A percentile compares a stretch with the other conserved stretches of the same genome.
phyloP scores from a whole-genome alignment of 2,329 filamentous ascomycete species.

The Paramyrothecium roridum region DNA sequence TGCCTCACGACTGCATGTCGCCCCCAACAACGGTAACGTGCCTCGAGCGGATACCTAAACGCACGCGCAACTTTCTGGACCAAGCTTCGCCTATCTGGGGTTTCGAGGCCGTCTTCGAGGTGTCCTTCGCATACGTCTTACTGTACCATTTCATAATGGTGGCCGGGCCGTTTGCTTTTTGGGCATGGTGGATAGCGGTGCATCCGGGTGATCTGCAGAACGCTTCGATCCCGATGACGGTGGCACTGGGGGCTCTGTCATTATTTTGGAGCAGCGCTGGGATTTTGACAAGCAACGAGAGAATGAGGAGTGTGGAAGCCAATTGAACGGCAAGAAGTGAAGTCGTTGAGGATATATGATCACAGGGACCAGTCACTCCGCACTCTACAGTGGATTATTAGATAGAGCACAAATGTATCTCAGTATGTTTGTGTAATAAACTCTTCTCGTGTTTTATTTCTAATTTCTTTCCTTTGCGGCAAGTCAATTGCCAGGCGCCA shows the following conservation, averaged over 20 bases:
- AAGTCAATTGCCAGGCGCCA: no score
- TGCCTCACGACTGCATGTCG: neutral
- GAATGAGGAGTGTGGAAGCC: no score
- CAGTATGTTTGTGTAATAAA: no score
- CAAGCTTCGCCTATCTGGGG: conserved; percentile 2
- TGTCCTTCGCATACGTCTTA: neutral
- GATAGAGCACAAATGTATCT: no score
- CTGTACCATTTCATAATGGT: conserved; percentile 1
- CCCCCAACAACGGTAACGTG: neutral
- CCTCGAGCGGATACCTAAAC: conserved; percentile 1
- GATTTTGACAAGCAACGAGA: neutral
- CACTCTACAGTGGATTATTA: no score
- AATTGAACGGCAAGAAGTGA: no score
- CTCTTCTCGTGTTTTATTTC: no score
- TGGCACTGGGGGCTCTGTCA: neutral
- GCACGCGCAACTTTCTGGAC: neutral
- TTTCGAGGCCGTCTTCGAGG: conserved; percentile 1
- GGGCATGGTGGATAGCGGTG: neutral
- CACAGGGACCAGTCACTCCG: no score
- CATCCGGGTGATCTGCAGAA: conserved; percentile 2
- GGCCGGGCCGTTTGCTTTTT: neutral
- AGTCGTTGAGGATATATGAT: no score
- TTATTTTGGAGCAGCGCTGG: conserved; percentile 4
- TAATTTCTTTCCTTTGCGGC: no score
- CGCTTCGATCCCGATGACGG: neutral